Evolutionary conservation across 2,329 filamentous ascomycete genomes (phyloP).

Genomic region (Rasamsonia emersonii): DNA sequence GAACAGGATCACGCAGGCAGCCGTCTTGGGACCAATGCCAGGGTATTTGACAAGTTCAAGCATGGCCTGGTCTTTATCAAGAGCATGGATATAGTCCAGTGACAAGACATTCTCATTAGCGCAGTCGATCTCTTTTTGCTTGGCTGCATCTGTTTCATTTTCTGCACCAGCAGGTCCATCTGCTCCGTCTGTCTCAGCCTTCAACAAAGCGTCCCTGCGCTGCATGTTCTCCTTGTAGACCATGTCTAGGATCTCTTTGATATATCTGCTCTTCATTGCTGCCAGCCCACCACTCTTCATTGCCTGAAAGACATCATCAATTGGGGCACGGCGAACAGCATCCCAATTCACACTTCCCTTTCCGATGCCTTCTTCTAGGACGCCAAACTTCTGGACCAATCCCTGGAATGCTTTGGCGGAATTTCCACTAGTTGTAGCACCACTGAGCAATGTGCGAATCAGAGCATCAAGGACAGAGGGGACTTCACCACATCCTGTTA

Average conservation of each 20-base stretch:
- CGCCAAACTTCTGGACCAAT: constrained; percentile 56
- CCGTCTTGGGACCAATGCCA: constrained; percentile 59
- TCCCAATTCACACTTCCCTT: constrained; percentile 70
- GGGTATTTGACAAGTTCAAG: constrained; percentile 49
- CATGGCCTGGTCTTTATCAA: constrained; percentile 50
- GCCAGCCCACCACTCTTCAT: constrained; percentile 65
- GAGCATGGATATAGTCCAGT: constrained; percentile 51
- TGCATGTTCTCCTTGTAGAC: constrained; percentile 60
- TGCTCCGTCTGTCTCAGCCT: constrained; percentile 35
- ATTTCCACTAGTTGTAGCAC: constrained; percentile 51
- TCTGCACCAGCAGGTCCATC: constrained; percentile 37
- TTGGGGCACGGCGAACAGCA: constrained; percentile 51
- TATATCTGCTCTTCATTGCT: constrained; percentile 60
- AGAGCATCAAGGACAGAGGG: constrained; percentile 57
- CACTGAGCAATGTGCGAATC: constrained; percentile 54
- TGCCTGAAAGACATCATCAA: constrained; percentile 56
- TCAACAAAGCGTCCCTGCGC: constrained; percentile 43
- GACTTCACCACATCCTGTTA: constrained; percentile 63
- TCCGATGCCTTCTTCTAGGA: constrained; percentile 53
- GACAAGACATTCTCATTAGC: constrained; percentile 55
- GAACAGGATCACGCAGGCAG: constrained; percentile 56
- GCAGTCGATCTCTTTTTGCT: constrained; percentile 49
- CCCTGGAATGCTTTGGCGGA: constrained; percentile 59
- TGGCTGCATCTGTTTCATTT: constrained; percentile 39
- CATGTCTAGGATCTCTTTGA: constrained; percentile 65